These are phyloP conservation scores for Nelumbo lutea DNA, from an alignment of 164 flowering plant genomes.

Conservation along the genomic window DNA sequence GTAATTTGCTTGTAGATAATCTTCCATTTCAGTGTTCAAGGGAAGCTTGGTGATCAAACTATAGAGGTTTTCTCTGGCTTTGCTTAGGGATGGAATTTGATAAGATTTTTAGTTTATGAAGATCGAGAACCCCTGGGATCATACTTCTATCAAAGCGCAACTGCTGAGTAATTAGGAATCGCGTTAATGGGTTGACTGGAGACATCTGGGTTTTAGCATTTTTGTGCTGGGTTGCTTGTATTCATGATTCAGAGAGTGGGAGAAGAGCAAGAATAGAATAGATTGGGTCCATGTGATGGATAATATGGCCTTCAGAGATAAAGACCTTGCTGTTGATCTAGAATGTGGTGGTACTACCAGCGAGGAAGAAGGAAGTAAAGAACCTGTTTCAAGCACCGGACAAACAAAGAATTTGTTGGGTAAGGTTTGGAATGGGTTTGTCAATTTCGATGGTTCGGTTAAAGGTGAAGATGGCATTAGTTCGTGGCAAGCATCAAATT, in stretches of 20 bases:
- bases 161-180: background rate
- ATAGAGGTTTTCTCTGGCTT: background rate
- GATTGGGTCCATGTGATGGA: constrained; percentile 27
- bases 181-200: background rate
- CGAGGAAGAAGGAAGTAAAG: constrained; percentile 16
- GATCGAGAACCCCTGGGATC: background rate
- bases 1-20: background rate
- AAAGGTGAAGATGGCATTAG: constrained; percentile 26
- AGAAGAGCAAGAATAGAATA: background rate
- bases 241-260: background rate
- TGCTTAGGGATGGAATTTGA: background rate
- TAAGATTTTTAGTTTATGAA: too few species aligned
- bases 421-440: constrained; percentile 22
- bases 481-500: constrained; percentile 14
- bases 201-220: background rate
- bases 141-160: too few species aligned
- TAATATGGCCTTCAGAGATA: constrained; percentile 20
- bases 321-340: constrained; percentile 37
- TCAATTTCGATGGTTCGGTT: constrained; percentile 21
- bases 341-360: constrained; percentile 41
- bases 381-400: constrained; percentile 7
- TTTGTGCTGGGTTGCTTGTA: background rate
- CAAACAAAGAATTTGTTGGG: constrained; percentile 18
- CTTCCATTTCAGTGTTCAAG: too few species aligned
- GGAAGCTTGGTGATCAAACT: background rate